These are phyloP conservation scores for Litchi chinensis DNA, from an alignment of 345 rosid genomes.

Conservation along the genomic window DNA sequence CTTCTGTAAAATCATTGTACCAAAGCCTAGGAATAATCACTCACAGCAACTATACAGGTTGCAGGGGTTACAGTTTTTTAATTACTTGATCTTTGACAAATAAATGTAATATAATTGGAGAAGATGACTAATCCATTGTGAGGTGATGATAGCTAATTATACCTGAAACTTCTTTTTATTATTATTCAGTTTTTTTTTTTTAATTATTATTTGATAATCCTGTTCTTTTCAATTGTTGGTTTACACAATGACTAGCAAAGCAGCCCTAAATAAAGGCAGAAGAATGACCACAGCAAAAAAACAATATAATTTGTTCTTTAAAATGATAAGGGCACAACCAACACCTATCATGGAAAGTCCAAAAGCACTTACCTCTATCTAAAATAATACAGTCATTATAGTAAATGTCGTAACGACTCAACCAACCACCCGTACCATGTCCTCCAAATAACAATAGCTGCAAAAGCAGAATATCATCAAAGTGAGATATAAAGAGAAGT, in stretches of 20 bases:
- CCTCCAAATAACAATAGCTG: constrained; percentile 98
- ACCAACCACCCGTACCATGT: constrained; percentile 99
- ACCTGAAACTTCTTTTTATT: not conserved
- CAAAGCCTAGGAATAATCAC: not conserved
- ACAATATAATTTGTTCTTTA: not conserved
- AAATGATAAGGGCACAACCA: constrained; percentile 3
- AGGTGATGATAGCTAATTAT: not conserved
- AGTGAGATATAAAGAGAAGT: not conserved
- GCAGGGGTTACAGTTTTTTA: not conserved
- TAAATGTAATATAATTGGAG: not conserved
- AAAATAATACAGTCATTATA: constrained; percentile 83
- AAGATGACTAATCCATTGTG: not conserved
- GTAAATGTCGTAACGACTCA: constrained; percentile 94
- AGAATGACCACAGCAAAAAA: not conserved
- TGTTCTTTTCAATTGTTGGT: not conserved
- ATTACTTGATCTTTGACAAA: not conserved
- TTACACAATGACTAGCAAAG: not conserved
- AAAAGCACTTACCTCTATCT: constrained; percentile 73
- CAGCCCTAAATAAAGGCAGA: not conserved
- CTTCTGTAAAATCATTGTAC: constrained; percentile 12
- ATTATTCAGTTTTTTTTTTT: too few species aligned
- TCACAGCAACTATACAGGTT: not conserved
- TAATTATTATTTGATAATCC: too few species aligned
- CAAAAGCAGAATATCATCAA: constrained; percentile 20
- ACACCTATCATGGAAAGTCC: constrained; percentile 3